Conservation (phyloP, 2,329 filamentous ascomycete genomes). For the Penicillium vulpinum region DNA sequence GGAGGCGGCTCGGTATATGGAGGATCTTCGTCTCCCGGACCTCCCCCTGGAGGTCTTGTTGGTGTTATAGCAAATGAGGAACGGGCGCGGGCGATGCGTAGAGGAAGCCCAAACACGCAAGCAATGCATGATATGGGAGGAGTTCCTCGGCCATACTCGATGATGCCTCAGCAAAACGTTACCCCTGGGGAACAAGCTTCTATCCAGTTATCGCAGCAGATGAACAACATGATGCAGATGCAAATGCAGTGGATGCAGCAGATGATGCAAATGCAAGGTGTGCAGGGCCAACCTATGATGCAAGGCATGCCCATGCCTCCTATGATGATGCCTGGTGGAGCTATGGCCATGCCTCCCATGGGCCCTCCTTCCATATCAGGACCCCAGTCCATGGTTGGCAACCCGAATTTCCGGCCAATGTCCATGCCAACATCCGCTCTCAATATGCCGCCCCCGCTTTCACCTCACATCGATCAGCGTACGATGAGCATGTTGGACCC, state of each 20-base stretch:
- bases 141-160: slow-evolving; percentile 42
- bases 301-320: slow-evolving; percentile 24
- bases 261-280: slow-evolving; percentile 63
- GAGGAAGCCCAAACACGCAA: slow-evolving; percentile 73
- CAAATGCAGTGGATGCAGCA: slow-evolving; percentile 90
- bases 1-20: slow-evolving; percentile 56
- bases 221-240: slow-evolving; percentile 88
- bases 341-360: slow-evolving; percentile 11
- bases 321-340: slow-evolving; percentile 15
- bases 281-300: slow-evolving; percentile 35
- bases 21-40: slow-evolving; percentile 38
- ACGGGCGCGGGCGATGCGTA: slow-evolving; percentile 71
- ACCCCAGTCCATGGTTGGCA: slow-evolving; percentile 26
- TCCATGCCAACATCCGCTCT: slow-evolving; percentile 46
- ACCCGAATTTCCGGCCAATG: slow-evolving; percentile 45
- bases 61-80: slow-evolving; percentile 88
- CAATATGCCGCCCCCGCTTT: slow-evolving; percentile 16
- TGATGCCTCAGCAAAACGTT: slow-evolving; percentile 40
- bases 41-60: slow-evolving; percentile 74
- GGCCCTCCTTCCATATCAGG: slow-evolving; percentile 13
- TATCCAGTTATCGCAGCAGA: slow-evolving; percentile 77
- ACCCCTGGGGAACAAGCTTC: slow-evolving; percentile 70
- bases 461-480: slow-evolving; percentile 51
- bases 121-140: slow-evolving; percentile 41
- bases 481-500: slow-evolving; percentile 85